Evolutionary conservation across 2,329 filamentous ascomycete genomes (phyloP).

Genomic region (Botrytis galanthina): DNA sequence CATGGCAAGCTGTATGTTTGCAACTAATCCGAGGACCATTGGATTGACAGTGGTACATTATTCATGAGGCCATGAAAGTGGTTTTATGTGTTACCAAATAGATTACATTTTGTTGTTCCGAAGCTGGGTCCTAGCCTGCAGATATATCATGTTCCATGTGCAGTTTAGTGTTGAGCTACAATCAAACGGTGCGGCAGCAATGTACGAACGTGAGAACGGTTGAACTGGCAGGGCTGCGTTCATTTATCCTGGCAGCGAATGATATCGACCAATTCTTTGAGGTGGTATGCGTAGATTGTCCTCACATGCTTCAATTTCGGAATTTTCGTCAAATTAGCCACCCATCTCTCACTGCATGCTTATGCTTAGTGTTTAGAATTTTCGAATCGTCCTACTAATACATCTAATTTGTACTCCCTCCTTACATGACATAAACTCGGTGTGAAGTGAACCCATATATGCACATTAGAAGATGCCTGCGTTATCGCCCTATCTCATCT

Average conservation of each 20-base stretch:
- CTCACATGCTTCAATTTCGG: slow-evolving; percentile 19
- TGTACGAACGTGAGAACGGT: neutral
- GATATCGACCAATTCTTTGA: slow-evolving; percentile 12
- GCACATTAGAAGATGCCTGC: slow-evolving; percentile 12
- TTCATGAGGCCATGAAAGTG: neutral
- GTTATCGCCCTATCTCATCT: slow-evolving; percentile 14
- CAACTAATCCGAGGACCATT: neutral
- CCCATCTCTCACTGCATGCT: slow-evolving; percentile 19
- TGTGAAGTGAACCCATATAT: slow-evolving; percentile 17
- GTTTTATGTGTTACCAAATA: neutral
- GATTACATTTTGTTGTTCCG: slow-evolving; percentile 11
- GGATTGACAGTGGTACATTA: neutral
- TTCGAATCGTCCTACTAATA: slow-evolving; percentile 14
- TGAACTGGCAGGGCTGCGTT: slow-evolving; percentile 10
- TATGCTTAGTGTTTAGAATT: slow-evolving; percentile 12
- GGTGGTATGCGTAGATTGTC: neutral
- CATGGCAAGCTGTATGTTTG: neutral
- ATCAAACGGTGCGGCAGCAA: slow-evolving; percentile 10
- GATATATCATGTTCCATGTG: slow-evolving; percentile 12
- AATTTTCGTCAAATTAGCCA: slow-evolving; percentile 18
- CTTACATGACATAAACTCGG: slow-evolving; percentile 19
- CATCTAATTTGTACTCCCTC: slow-evolving; percentile 6
- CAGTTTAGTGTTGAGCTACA: neutral
- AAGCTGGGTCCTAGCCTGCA: slow-evolving; percentile 5
- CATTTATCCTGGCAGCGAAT: slow-evolving; percentile 11